Conservation (phyloP, 164 flowering plant genomes). For the Vitis riparia region DNA sequence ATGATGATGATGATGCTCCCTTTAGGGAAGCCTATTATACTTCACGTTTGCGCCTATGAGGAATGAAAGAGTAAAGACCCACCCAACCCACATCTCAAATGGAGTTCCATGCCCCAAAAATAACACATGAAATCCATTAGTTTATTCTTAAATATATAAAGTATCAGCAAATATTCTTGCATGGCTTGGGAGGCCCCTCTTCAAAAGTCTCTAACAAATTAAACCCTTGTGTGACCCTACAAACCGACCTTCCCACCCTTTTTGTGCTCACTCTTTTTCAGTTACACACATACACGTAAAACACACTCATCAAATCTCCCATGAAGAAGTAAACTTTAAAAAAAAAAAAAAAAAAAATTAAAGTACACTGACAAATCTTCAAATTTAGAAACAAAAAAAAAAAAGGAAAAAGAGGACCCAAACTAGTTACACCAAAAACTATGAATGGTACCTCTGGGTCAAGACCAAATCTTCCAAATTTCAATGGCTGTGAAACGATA, state of each 20-base stretch:
- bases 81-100: neutral
- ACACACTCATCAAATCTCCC: no score
- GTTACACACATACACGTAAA: neutral
- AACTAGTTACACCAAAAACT: no score
- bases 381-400: no score
- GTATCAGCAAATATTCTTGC: no score
- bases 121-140: neutral
- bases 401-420: no score
- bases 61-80: neutral
- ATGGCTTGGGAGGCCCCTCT: neutral
- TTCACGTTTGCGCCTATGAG: neutral
- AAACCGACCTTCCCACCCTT: conserved; percentile 4
- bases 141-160: no score
- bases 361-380: no score
- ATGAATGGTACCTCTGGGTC: no score
- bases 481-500: no score
- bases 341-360: neutral
- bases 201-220: neutral
- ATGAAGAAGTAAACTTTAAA: neutral
- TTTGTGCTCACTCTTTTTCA: neutral
- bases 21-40: neutral
- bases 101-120: neutral
- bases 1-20: neutral
- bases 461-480: no score
- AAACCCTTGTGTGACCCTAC: neutral